A percentile compares a stretch with the other conserved stretches of the same genome.
Conservation (phyloP, 305 asterid species). For the Fraxinus albicans region DNA sequence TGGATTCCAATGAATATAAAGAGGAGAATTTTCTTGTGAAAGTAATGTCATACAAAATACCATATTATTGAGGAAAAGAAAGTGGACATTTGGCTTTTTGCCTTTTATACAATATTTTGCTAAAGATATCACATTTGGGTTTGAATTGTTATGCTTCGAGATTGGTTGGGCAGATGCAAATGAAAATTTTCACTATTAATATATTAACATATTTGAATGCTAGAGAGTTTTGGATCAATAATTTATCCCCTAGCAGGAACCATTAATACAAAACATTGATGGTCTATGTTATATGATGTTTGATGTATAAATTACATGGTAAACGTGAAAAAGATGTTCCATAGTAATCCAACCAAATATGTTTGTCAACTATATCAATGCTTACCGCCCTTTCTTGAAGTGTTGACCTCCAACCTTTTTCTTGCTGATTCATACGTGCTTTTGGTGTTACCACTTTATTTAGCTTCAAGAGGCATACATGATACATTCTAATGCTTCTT, state of each 20-base stretch:
- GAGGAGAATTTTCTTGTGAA: background rate
- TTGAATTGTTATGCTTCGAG: background rate
- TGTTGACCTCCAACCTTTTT: background rate
- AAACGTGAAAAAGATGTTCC: background rate
- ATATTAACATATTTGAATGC: background rate
- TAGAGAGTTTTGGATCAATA: background rate
- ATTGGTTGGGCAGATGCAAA: background rate
- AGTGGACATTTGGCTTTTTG: background rate
- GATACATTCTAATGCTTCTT: slow-evolving; percentile 22
- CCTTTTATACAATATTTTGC: background rate
- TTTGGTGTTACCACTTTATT: background rate
- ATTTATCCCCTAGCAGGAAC: background rate
- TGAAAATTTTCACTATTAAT: background rate
- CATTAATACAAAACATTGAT: background rate
- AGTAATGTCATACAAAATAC: background rate
- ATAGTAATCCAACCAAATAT: background rate
- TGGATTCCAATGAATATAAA: background rate
- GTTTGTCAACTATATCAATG: background rate
- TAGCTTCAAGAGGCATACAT: background rate
- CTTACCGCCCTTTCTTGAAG: background rate
- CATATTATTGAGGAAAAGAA: background rate
- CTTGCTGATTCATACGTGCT: background rate
- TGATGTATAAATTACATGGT: background rate
- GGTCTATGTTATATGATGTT: background rate
- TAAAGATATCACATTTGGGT: background rate